Evolutionary conservation across 768 basidiomycete genomes (phyloP), one percentile per base, ranked within the genome.

Genomic region (Mycena olivaceomarginata): DNA sequence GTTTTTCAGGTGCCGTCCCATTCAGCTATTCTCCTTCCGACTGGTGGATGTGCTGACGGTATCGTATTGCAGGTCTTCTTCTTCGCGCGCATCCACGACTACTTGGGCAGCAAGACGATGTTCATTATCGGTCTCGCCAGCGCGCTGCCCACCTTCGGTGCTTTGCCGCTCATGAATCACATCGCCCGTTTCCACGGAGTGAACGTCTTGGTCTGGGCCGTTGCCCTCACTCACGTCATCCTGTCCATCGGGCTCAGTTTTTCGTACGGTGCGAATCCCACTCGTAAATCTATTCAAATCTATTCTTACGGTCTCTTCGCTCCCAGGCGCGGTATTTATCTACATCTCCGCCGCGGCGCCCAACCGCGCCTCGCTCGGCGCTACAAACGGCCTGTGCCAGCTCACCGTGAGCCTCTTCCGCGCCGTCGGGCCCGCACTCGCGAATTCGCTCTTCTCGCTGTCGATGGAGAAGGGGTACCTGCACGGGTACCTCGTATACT

Each of bases 361-460:
- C 20, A 90, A 90, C 57, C 86, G 85, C 40, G 87, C 88, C 2
- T 89, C 90, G 25, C 84, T 91, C 10, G 91, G 91, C 4, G 86
- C 89, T 15, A 90, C 89, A 48, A 92, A 91, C 74, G 91, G 91
- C 0, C 81, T 88, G 3, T 85, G 74, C 56, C 88, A 91, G 80
- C 85, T 85, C 83, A 78, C 82, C 48, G 85, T 85, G 59, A 86
- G 85, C 73, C 67, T 85, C 13, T 85, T 86, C 81, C 84, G 84
- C 60, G 82, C 85, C 0, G 88, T 88, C 71, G 93, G 92, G 5
- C 93, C 94, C 16, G 43, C 43, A 45, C 43, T 45, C 43, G 87
- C 90, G 0, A 91, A 89, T 67, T 92, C 92, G 41, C 86, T 93
- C 67, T 94, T 93, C 85, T 92, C 93, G 60, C 79, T 93, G 31